These are phyloP conservation scores for Wickerhamiella parazyma DNA, from an alignment of 805 yeast genomes.

Conservation along the genomic window DNA sequence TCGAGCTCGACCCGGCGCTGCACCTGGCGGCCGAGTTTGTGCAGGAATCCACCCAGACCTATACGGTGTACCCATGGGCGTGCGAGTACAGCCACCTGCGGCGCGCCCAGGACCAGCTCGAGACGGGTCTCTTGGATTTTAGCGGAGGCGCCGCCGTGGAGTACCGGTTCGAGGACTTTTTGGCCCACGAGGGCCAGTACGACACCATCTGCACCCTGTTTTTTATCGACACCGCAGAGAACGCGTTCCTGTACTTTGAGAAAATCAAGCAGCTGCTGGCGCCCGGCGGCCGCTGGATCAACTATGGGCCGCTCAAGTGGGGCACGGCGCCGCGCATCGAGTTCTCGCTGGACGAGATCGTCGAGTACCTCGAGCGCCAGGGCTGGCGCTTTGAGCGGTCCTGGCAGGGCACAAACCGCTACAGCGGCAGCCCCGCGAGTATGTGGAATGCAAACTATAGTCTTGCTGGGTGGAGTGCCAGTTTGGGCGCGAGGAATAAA, in stretches of 20 bases:
- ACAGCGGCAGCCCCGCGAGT: slow-evolving; percentile 23
- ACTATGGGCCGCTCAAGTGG: slow-evolving; percentile 84
- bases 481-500: not conserved
- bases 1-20: slow-evolving; percentile 71
- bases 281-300: slow-evolving; percentile 62
- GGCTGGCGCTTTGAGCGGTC: slow-evolving; percentile 43
- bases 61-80: slow-evolving; percentile 28
- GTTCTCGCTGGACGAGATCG: slow-evolving; percentile 56
- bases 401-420: slow-evolving; percentile 21
- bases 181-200: slow-evolving; percentile 33
- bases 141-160: slow-evolving; percentile 14
- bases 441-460: slow-evolving; percentile 23
- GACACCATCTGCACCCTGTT: slow-evolving; percentile 40
- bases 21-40: slow-evolving; percentile 34
- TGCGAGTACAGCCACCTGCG: slow-evolving; percentile 60
- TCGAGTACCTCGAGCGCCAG: slow-evolving; percentile 34
- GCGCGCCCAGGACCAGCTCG: slow-evolving; percentile 35
- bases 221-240: slow-evolving; percentile 87
- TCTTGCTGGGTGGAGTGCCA: slow-evolving; percentile 17
- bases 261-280: slow-evolving; percentile 39
- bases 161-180: slow-evolving; percentile 47
- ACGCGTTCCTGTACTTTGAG: slow-evolving; percentile 60
- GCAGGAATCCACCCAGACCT: slow-evolving; percentile 9
- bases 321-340: slow-evolving; percentile 71
- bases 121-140: slow-evolving; percentile 19